phyloP scores from a whole-genome alignment of 768 basidiomycete species.

The Lactarius trivialis region DNA sequence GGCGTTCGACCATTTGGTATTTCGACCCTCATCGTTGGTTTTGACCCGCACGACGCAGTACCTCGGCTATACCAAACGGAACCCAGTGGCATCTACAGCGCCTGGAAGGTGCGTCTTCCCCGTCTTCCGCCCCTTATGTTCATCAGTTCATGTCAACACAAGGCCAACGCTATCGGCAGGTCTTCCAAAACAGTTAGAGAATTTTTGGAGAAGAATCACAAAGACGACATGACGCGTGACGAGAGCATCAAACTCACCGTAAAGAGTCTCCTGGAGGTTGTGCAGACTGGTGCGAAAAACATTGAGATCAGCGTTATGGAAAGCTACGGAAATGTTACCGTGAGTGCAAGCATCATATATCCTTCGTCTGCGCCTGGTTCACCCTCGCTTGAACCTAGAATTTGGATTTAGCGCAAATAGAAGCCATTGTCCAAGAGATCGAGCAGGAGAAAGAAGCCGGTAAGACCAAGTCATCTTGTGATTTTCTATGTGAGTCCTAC shows the following conservation, averaged over 20 bases:
- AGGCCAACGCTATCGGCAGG: conserved; percentile 97
- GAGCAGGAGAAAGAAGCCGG: conserved; percentile 97
- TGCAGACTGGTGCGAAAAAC: conserved; percentile 99
- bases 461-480: conserved; percentile 31
- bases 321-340: conserved; percentile 86
- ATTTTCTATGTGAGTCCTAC: neutral
- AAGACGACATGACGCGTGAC: conserved; percentile 80
- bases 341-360: conserved; percentile 33
- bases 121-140: neutral
- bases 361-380: neutral
- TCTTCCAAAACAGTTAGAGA: conserved; percentile 98
- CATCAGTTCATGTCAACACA: neutral
- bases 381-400: conserved; percentile 44
- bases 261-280: conserved; percentile 93
- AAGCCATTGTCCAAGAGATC: conserved; percentile 86
- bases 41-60: conserved; percentile 84
- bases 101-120: conserved; percentile 77
- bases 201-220: conserved; percentile 97
- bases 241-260: conserved; percentile 93
- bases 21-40: conserved; percentile 93
- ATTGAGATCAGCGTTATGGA: conserved; percentile 99
- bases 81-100: conserved; percentile 95
- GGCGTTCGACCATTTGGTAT: conserved; percentile 98
- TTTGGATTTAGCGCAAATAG: conserved; percentile 80
- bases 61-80: conserved; percentile 96